A percentile compares a stretch with the other conserved stretches of the same genome.
Evolutionary conservation across 2,329 filamentous ascomycete genomes (phyloP).

Genomic region (Penicillium hesseltinei): DNA sequence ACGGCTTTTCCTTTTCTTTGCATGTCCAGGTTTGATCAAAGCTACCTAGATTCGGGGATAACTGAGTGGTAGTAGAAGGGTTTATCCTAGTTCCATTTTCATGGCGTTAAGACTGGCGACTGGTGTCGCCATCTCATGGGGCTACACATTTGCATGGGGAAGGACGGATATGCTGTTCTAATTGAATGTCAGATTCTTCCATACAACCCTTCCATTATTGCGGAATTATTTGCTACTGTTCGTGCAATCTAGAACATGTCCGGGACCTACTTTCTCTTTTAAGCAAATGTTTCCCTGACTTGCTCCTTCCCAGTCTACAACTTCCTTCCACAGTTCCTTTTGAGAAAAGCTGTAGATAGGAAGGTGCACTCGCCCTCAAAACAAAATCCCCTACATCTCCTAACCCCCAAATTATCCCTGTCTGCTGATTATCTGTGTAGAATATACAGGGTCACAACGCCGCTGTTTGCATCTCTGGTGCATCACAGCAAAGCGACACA

Average conservation of each 20-base stretch:
- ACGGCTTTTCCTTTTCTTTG: background rate
- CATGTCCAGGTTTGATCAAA: background rate
- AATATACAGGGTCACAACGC: too few species aligned
- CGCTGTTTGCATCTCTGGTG: too few species aligned
- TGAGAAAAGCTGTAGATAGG: too few species aligned
- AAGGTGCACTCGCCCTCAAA: background rate
- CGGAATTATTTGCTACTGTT: background rate
- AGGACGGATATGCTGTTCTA: background rate
- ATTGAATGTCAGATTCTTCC: background rate
- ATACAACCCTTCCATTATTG: background rate
- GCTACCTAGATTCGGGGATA: background rate
- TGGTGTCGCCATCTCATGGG: background rate
- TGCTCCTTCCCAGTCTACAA: background rate
- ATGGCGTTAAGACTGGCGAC: conserved; percentile 3
- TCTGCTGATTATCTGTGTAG: too few species aligned
- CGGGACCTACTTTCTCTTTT: background rate
- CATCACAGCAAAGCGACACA: too few species aligned
- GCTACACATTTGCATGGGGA: background rate
- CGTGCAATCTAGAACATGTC: background rate
- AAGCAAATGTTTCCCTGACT: background rate
- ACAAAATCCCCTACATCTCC: too few species aligned
- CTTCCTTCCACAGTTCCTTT: background rate
- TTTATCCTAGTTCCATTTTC: background rate
- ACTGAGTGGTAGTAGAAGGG: background rate
- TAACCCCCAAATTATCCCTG: too few species aligned